phyloP scores from a whole-genome alignment of 2,329 filamentous ascomycete species.

The Geoglossum cookeanum region DNA sequence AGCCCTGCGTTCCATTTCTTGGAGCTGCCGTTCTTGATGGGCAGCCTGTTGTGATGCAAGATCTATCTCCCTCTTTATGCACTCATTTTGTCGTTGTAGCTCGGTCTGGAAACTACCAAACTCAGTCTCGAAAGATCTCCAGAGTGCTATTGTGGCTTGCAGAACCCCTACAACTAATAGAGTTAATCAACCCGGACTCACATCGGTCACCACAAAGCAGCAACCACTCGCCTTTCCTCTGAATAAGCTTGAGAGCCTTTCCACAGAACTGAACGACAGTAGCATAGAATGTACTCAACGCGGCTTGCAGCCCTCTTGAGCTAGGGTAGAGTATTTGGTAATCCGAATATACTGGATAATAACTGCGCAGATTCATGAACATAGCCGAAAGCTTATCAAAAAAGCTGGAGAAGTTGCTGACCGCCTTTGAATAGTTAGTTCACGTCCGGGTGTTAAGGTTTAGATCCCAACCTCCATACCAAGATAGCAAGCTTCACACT shows the following conservation, averaged over 20 bases:
- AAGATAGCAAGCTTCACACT: constrained; percentile 11
- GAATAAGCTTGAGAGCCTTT: constrained; percentile 9
- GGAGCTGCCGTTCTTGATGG: neutral
- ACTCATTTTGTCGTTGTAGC: neutral
- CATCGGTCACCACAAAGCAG: neutral
- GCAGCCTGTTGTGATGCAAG: neutral
- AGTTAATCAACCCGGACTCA: neutral
- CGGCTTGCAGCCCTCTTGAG: constrained; percentile 9
- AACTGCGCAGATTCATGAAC: constrained; percentile 5
- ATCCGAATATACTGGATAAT: constrained; percentile 10
- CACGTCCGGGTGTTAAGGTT: constrained; percentile 3
- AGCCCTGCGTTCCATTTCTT: no score
- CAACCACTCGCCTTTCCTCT: constrained; percentile 9
- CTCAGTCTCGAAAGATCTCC: constrained; percentile 9
- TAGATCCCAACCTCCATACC: constrained; percentile 6
- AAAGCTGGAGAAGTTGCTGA: constrained; percentile 10
- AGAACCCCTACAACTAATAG: constrained; percentile 4
- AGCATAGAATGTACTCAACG: constrained; percentile 9
- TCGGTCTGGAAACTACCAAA: constrained; percentile 7
- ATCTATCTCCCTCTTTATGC: neutral
- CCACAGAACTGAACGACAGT: constrained; percentile 11
- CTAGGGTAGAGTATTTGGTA: constrained; percentile 10
- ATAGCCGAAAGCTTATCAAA: constrained; percentile 11
- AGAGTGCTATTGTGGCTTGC: constrained; percentile 4
- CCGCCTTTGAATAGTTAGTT: constrained; percentile 5